Base-by-base conservation (phyloP, 2,329 filamentous ascomycete species). In the Colletotrichum spinosum region DNA sequence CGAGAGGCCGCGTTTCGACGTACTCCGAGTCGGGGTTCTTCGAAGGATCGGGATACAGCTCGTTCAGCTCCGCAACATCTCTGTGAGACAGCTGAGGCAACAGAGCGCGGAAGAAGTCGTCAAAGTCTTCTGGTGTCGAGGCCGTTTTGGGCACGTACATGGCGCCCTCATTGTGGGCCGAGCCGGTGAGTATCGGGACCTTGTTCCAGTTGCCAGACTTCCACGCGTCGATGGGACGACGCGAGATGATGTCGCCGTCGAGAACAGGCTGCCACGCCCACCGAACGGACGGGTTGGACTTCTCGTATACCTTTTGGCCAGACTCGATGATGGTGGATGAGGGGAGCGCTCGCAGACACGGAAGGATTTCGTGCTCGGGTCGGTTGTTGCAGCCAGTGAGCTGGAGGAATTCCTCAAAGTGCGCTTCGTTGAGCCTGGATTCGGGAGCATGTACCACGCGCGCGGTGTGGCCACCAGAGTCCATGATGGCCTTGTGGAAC, bases 11-110 rank as follows among this genome's bases (percentile, higher is more conserved):
- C 1, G 72, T 76, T 48, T 84, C 81, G 5, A 72, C 70, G 41
- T 75, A 78, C 0, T 75, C 74, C 50, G 82, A 76, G 66, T 75
- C 52, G 53, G 73, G 4, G 25, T 77, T 54, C 2, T 68, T 71
- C 2, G 68, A 70, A 0, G 78, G 78, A 13, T 80, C 76, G 1
- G 76, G 73, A 46, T 80, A 80, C 6, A 80, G 60, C 0, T 61
- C 62, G 5, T 69, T 68, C 2, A 80, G 34, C 6, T 72, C 65
- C 0, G 67, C 55, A 0, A 79, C 41, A 7, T 78, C 76, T 2
- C 72, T 57, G 0, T 68, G 44, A 2, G 68, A 77, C 8, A 80
- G 55, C 2, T 69, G 67, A 8, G 74, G 74, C 0, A 76, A 65
- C 3, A 75, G 67, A 2, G 64, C 71, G 25, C 55, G 68, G 35